Conservation (phyloP, 2,329 filamentous ascomycete species). For the Knufia petricola region DNA sequence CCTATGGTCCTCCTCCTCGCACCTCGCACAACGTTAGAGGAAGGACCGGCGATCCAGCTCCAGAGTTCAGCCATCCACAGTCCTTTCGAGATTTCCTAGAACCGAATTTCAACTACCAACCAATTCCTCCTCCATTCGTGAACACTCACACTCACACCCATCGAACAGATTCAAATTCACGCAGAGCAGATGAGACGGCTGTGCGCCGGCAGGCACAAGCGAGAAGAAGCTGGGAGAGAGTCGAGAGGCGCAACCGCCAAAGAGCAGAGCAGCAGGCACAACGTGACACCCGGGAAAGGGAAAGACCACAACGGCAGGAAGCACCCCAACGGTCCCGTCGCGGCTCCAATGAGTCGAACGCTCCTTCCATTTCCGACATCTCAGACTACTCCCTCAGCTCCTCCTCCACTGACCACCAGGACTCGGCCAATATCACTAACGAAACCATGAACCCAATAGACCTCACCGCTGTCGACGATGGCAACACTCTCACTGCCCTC, state of each 20-base stretch:
- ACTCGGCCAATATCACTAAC: not conserved
- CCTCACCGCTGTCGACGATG: slow-evolving; percentile 37
- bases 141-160: no score
- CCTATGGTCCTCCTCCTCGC: slow-evolving; percentile 15
- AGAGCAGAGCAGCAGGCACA: slow-evolving; percentile 5
- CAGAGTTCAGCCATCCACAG: no score
- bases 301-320: not conserved
- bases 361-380: not conserved
- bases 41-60: no score
- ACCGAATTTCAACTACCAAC: not conserved
- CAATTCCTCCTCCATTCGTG: no score
- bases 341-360: not conserved
- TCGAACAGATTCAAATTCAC: not conserved
- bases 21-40: no score
- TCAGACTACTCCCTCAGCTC: slow-evolving; percentile 13
- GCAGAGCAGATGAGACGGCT: slow-evolving; percentile 1
- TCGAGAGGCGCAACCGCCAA: slow-evolving; percentile 1
- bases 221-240: slow-evolving; percentile 3
- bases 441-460: slow-evolving; percentile 41
- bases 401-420: slow-evolving; percentile 5
- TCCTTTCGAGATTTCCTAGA: not conserved
- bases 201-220: not conserved
- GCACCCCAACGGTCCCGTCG: not conserved
- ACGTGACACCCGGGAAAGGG: slow-evolving; percentile 2
- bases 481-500: slow-evolving; percentile 33